Evolutionary conservation across 306 rosid genomes (phyloP).

Genomic region (Cucumis sativus): DNA sequence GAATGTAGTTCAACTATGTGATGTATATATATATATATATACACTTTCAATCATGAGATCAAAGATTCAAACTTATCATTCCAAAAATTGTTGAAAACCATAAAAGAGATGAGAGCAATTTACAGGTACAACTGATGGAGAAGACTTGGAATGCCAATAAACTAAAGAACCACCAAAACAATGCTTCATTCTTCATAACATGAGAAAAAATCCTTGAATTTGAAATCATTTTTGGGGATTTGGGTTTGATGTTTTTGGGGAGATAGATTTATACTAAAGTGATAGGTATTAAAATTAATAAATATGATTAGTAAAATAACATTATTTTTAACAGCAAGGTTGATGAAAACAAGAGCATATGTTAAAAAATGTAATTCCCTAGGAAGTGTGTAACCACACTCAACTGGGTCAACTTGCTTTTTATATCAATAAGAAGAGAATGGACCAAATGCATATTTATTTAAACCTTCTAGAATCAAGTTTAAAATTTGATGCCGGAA

Average conservation of each 20-base stretch:
- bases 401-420: neutral
- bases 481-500: too few relatives aligned
- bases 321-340: neutral
- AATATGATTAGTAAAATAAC: neutral
- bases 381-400: neutral
- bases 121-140: neutral
- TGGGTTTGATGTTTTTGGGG: neutral
- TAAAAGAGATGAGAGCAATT: neutral
- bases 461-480: too few relatives aligned
- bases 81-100: too few relatives aligned
- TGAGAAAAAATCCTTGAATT: neutral
- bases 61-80: too few relatives aligned
- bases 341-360: neutral
- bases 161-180: neutral
- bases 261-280: neutral
- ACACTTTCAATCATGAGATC: too few relatives aligned
- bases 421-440: neutral
- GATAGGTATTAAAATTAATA: neutral
- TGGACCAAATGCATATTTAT: neutral
- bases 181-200: neutral
- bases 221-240: neutral
- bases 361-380: neutral
- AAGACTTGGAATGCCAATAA: neutral
- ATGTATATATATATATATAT: too few relatives aligned
- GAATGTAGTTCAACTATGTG: too few relatives aligned